Evolutionary conservation across 2,329 filamentous ascomycete species (phyloP).

Genomic region (Aaosphaeria arxii): DNA sequence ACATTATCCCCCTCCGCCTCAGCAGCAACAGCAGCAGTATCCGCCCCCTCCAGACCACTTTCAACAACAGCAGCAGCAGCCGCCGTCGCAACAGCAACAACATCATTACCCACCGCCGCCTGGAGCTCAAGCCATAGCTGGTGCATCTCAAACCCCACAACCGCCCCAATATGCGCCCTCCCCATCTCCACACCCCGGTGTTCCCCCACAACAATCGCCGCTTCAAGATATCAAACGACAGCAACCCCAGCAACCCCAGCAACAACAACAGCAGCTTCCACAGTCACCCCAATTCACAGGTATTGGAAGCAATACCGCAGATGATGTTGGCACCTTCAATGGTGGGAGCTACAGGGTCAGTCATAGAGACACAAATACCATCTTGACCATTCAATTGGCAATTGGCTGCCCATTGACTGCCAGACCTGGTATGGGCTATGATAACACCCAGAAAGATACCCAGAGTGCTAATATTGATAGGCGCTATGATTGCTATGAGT

Average conservation of each 20-base stretch:
- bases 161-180: conserved; percentile 13
- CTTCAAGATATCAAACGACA: conserved; percentile 16
- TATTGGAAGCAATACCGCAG: conserved; percentile 57
- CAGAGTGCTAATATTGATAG: conserved; percentile 31
- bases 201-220: conserved; percentile 22
- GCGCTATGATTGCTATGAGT: conserved; percentile 94
- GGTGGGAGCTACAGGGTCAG: conserved; percentile 92
- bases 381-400: conserved; percentile 84
- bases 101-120: conserved; percentile 31
- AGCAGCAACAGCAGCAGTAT: conserved; percentile 28
- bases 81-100: conserved; percentile 12
- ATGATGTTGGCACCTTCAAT: conserved; percentile 96
- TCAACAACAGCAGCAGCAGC: conserved; percentile 13
- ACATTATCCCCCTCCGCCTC: conserved; percentile 5
- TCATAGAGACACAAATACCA: conserved; percentile 86
- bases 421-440: conserved; percentile 62
- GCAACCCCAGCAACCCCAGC: conserved; percentile 30
- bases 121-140: conserved; percentile 7
- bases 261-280: conserved; percentile 31
- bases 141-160: conserved; percentile 15
- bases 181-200: conserved; percentile 33
- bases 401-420: conserved; percentile 80
- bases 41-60: conserved; percentile 32
- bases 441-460: neutral
- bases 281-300: conserved; percentile 61